A percentile compares a stretch with the other conserved stretches of the same genome.
Conservation (phyloP, 2,329 filamentous ascomycete genomes). For the Verticillium nubilum region DNA sequence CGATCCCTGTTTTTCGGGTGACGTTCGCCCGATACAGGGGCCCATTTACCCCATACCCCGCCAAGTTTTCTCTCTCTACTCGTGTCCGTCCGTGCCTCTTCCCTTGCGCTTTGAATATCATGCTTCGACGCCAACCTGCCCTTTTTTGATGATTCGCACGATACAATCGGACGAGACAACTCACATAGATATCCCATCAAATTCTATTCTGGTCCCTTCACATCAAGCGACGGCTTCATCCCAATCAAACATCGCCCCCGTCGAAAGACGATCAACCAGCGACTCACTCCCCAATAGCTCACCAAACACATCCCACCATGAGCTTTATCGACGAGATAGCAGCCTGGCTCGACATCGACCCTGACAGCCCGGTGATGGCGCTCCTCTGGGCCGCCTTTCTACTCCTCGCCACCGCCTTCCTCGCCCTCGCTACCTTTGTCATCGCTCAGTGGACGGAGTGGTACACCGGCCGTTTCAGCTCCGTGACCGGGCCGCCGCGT, state of each 20-base stretch:
- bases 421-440: neutral
- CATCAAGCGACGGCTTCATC: no score
- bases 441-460: neutral
- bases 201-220: no score
- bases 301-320: neutral
- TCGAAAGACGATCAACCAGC: no score
- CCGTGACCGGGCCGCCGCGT: neutral
- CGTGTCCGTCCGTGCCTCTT: no score
- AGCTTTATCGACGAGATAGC: neutral
- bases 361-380: neutral
- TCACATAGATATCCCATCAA: no score
- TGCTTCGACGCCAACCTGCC: no score
- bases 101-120: no score
- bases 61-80: neutral
- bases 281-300: no score
- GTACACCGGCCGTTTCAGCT: neutral
- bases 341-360: neutral
- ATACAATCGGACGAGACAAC: no score
- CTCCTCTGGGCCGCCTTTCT: neutral
- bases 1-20: neutral
- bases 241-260: no score
- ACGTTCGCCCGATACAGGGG: neutral
- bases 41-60: neutral
- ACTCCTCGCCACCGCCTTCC: neutral
- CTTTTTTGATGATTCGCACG: no score